A percentile compares a stretch with the other conserved stretches of the same genome.
phyloP scores from a whole-genome alignment of 2,329 filamentous ascomycete species.

The Neonectria magnoliae region DNA sequence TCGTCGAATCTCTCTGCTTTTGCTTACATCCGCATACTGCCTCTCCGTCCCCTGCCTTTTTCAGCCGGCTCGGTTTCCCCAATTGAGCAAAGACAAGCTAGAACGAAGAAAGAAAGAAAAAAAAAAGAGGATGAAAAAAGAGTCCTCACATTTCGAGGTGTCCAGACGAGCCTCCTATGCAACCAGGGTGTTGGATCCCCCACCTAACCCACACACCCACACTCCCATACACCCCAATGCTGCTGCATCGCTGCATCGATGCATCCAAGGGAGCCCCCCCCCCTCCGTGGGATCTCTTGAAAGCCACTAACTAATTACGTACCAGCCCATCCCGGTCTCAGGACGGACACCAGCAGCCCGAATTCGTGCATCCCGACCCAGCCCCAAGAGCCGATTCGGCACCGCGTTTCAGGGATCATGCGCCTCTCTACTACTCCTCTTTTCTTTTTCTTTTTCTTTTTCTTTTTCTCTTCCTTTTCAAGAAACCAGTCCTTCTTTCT shows the following conservation, averaged over 20 bases:
- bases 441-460: slow-evolving; percentile 1
- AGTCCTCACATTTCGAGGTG: slow-evolving; percentile 25
- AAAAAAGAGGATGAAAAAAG: slow-evolving; percentile 1
- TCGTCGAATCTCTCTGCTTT: not conserved
- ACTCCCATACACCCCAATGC: slow-evolving; percentile 18
- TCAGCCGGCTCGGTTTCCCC: not conserved
- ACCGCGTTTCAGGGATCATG: slow-evolving; percentile 27
- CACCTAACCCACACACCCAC: slow-evolving; percentile 36
- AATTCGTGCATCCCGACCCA: slow-evolving; percentile 5
- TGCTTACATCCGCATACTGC: slow-evolving; percentile 7
- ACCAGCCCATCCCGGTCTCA: not conserved
- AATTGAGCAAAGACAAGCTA: slow-evolving; percentile 1
- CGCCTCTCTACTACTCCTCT: not conserved
- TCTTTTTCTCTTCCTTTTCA: slow-evolving; percentile 1
- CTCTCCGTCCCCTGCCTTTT: too few relatives aligned
- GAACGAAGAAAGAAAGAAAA: not conserved
- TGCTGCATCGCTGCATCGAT: too few relatives aligned
- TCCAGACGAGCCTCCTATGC: slow-evolving; percentile 28
- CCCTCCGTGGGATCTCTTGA: not conserved
- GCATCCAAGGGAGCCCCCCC: slow-evolving; percentile 1
- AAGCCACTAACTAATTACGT: not conserved
- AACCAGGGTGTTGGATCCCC: slow-evolving; percentile 34
- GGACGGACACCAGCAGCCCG: not conserved
- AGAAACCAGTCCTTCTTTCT: not conserved
- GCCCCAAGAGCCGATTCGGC: slow-evolving; percentile 13